Base-by-base conservation (phyloP, 331 rosid genomes). In the Malus hybrid region DNA sequence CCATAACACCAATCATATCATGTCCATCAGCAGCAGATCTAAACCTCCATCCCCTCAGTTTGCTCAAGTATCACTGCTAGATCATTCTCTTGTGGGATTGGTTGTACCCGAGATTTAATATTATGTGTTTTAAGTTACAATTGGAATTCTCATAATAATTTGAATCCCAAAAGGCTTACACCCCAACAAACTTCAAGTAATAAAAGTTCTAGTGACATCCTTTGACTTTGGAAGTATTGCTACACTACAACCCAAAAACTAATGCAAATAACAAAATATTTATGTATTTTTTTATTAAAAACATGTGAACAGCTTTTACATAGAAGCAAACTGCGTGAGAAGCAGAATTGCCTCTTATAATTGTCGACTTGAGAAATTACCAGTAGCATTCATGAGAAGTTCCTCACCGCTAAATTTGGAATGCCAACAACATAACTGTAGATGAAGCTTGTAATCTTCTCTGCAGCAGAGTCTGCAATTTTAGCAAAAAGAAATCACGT, bases 401-500 rank as follows among this genome's bases (percentile, higher is more conserved):
- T 86, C 80, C 96, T 86, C 91, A 94, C 97, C 90, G 19, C 81
- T 84, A 90, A 81, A 75, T 90, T 85, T 81, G 96, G 99, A 84
- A 87, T 83, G 90, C 90, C 84, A 74, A 80, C 81, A 74, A 79
- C 90, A 83, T 87, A 89, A 84, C 78, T 74, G 76, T 73, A 79
- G 80, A 94, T 88, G 79, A 94, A 88, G 80, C 79, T 77, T 71
- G 99, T 65, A 69, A 86, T 70, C 59, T 83, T 78, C 70, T 76
- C 86, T 63, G 76, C 84, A 76, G 80, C 97, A 76, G 36, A 48
- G 70, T 88, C 98, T 94, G 97, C 86, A 90, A 82, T 81, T 68
- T 44, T 67, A 74, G 57, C 63, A 80, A 83, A 76, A 82, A 74
- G 52, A 81, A 75, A 75, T 70, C 54, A 76, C 54, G 31, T 73